These are phyloP conservation scores for Cutaneotrichosporon cavernicola DNA, from an alignment of 1,284 basidiomycete genomes.

Conservation along the genomic window DNA sequence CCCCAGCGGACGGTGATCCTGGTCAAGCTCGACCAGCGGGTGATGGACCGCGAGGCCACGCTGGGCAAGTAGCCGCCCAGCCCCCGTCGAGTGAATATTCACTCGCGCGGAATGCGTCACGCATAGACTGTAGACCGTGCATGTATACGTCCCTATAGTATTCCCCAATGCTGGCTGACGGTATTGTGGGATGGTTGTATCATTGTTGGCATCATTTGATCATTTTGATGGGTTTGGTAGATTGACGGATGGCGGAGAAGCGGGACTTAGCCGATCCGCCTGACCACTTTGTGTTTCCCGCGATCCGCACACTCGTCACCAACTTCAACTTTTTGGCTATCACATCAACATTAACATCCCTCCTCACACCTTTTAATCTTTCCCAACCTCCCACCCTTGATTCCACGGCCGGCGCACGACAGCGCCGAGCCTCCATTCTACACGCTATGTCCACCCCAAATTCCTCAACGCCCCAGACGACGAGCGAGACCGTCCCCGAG, in stretches of 20 bases:
- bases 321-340: conserved; percentile 8
- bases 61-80: conserved; percentile 52
- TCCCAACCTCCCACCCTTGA: background rate
- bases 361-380: background rate
- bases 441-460: background rate
- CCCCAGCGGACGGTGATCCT: conserved; percentile 86
- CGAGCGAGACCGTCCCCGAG: background rate
- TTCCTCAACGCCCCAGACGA: background rate
- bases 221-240: background rate
- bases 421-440: background rate
- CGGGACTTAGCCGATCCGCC: conserved; percentile 6
- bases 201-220: background rate
- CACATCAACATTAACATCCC: background rate
- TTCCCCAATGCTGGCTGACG: background rate
- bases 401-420: background rate
- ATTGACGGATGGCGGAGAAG: background rate
- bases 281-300: too few species aligned
- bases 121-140: conserved; percentile 11
- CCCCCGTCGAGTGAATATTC: too few species aligned
- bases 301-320: background rate
- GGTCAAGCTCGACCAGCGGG: conserved; percentile 87
- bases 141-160: conserved; percentile 8
- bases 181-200: background rate
- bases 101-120: background rate
- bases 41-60: conserved; percentile 82